A percentile compares a stretch with the other conserved stretches of the same genome.
Conservation (phyloP, 2,329 filamentous ascomycete species). For the Lachnellula arida region DNA sequence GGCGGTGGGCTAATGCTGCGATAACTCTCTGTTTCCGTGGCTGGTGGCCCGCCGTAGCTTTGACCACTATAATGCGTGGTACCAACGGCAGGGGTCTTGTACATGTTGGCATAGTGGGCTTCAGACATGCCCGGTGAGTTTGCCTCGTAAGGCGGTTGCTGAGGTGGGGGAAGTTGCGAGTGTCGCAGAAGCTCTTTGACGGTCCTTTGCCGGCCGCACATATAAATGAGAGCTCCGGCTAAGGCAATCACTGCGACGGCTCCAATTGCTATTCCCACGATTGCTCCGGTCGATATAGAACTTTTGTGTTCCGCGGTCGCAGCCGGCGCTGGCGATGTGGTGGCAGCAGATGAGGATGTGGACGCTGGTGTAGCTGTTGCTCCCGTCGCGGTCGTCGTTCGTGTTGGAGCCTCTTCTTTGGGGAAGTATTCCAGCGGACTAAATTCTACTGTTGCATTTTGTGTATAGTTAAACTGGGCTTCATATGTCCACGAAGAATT, state of each 20-base stretch:
- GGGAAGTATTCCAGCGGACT: conserved; percentile 53
- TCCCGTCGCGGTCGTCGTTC: conserved; percentile 6
- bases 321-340: background rate
- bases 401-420: conserved; percentile 35
- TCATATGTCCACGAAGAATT: conserved; percentile 46
- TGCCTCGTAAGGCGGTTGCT: conserved; percentile 19
- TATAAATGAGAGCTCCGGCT: conserved; percentile 43
- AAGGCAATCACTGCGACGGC: conserved; percentile 36
- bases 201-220: conserved; percentile 36
- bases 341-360: background rate
- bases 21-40: conserved; percentile 11
- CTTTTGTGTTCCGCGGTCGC: background rate
- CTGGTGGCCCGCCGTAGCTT: background rate
- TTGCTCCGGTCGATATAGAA: conserved; percentile 41
- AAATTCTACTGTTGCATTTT: conserved; percentile 47
- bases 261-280: conserved; percentile 57
- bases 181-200: conserved; percentile 14
- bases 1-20: conserved; percentile 17
- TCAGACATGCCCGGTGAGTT: conserved; percentile 15
- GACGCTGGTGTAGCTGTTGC: background rate
- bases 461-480: conserved; percentile 43
- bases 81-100: conserved; percentile 8
- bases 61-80: conserved; percentile 1
- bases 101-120: conserved; percentile 22
- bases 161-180: background rate